Base-by-base conservation (phyloP, 352 stramenopile species). In the Thalassiosira mediterranea region DNA sequence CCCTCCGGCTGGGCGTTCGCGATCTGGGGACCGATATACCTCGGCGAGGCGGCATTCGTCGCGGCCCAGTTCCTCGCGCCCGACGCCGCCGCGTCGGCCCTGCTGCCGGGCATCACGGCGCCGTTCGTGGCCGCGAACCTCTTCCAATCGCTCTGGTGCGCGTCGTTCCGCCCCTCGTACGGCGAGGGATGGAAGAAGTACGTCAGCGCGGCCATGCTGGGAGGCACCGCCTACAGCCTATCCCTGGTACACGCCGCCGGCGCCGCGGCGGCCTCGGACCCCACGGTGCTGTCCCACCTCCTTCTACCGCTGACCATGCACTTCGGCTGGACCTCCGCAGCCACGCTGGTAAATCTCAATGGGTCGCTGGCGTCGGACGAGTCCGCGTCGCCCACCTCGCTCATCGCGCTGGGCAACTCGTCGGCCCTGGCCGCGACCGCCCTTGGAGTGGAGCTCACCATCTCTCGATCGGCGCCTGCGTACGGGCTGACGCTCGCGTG, bases 1-100 rank as follows among this genome's bases (percentile, higher is more conserved):
- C 84, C 84, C 51, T 76, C 79, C 25, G 75, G 78, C 3, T 90
- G 79, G 78, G 83, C 85, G 19, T 91, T 91, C 67, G 54, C 73
- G 1, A 90, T 91, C 17, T 91, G 85, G 85, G 85, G 67, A 54
- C 76, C 79, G 4, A 91, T 91, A 52, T 91, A 85, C 72, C 31
- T 90, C 21, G 85, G 85, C 31, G 85, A 91, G 72, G 58, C 72
- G 26, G 56, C 77, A 4, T 79, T 87, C 76, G 72, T 76, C 15
- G 49, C 61, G 13, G 63, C 60, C 11, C 70, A 80, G 26, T 58
- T 86, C 4, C 65, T 79, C 29, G 53, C 62, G 31, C 62, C 66
- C 19, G 54, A 66, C 25, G 17, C 60, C 5, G 8, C 37, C 60
- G 47, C 72, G 1, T 19, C 46, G 10, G 47, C 38, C 2, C 26